phyloP scores from a whole-genome alignment of 2,329 filamentous ascomycete species.

The Aureobasidium sp. region DNA sequence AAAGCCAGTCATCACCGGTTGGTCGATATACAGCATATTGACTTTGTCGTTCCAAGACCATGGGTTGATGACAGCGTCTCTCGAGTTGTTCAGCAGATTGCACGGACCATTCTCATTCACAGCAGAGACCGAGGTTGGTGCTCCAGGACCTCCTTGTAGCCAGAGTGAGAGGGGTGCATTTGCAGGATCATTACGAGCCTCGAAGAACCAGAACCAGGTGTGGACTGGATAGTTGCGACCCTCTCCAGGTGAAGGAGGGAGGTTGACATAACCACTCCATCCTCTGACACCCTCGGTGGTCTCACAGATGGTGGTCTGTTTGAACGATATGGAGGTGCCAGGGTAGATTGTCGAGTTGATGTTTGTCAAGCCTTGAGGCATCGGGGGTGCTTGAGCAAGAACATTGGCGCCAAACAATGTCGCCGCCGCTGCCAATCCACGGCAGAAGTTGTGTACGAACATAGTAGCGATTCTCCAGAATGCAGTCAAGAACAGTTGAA shows the following conservation, averaged over 20 bases:
- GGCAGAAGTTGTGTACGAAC: not conserved
- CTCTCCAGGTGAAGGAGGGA: constrained; percentile 29
- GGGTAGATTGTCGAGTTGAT: constrained; percentile 1
- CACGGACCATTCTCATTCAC: constrained; percentile 64
- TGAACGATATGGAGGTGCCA: constrained; percentile 1
- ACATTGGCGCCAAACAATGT: not conserved
- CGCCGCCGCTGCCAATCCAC: not conserved
- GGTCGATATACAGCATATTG: constrained; percentile 69
- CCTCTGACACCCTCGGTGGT: constrained; percentile 55
- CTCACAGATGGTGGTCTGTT: constrained; percentile 44
- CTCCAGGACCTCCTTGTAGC: constrained; percentile 72
- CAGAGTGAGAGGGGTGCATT: constrained; percentile 63
- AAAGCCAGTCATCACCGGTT: constrained; percentile 65
- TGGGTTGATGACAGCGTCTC: constrained; percentile 49
- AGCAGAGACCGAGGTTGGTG: constrained; percentile 68
- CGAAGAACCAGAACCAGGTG: constrained; percentile 69
- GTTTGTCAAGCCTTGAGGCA: not conserved
- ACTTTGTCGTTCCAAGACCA: constrained; percentile 48
- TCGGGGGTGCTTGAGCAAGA: not conserved
- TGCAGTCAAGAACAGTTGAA: too few relatives aligned
- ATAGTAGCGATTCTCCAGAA: too few relatives aligned
- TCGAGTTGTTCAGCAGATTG: constrained; percentile 43
- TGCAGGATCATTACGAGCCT: constrained; percentile 54
- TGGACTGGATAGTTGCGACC: constrained; percentile 31
- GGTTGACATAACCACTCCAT: constrained; percentile 40